Evolutionary conservation across 2,329 filamentous ascomycete species (phyloP).

Genomic region (Geoglossum cookeanum): DNA sequence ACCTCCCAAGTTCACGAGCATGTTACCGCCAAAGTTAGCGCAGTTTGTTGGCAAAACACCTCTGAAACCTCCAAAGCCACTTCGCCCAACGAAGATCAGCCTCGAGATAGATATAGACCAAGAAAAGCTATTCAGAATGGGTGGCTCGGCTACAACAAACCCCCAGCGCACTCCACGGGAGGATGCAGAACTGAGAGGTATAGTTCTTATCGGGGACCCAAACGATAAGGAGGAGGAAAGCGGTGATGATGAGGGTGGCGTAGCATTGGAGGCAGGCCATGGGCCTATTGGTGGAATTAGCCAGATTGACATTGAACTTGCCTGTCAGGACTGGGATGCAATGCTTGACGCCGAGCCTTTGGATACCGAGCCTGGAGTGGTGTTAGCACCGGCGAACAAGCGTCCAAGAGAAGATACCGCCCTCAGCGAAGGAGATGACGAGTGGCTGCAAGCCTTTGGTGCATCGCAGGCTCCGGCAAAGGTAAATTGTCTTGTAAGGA

Average conservation of each 20-base stretch:
- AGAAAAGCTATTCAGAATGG: conserved; percentile 67
- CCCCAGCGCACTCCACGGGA: conserved; percentile 26
- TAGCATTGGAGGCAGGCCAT: conserved; percentile 31
- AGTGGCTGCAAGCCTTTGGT: conserved; percentile 24
- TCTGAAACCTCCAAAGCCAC: conserved; percentile 56
- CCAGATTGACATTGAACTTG: conserved; percentile 62
- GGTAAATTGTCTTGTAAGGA: neutral
- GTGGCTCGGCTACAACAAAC: conserved; percentile 32
- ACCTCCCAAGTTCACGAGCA: conserved; percentile 59
- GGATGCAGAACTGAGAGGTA: conserved; percentile 35
- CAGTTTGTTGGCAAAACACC: conserved; percentile 64
- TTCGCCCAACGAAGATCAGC: conserved; percentile 73
- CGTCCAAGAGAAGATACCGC: conserved; percentile 37
- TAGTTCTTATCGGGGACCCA: conserved; percentile 26
- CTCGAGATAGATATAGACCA: conserved; percentile 75
- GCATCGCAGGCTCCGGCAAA: neutral
- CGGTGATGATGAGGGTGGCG: conserved; percentile 22
- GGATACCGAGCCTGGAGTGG: conserved; percentile 6
- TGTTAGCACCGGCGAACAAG: conserved; percentile 8
- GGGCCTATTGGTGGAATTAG: conserved; percentile 57
- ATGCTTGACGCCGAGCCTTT: neutral
- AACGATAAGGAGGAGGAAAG: conserved; percentile 25
- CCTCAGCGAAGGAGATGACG: conserved; percentile 39
- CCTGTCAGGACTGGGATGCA: conserved; percentile 69
- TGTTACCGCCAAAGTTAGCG: conserved; percentile 66